phyloP scores from a whole-genome alignment of 257 asterid species.

The Craterostigma plantagineum region DNA sequence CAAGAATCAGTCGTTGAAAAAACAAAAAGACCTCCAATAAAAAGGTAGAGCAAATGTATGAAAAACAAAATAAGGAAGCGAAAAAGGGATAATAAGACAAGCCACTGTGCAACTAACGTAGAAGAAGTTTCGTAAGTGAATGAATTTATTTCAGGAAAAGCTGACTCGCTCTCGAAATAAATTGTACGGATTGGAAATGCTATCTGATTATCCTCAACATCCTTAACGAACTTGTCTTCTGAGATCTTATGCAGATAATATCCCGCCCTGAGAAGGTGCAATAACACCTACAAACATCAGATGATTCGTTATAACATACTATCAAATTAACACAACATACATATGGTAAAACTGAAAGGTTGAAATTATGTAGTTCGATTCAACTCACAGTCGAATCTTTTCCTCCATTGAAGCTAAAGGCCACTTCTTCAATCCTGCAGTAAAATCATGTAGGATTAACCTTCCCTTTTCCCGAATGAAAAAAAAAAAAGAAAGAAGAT shows the following conservation, averaged over 20 bases:
- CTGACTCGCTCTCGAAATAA: conserved; percentile 79
- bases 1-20: too few relatives aligned
- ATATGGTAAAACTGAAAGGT: neutral
- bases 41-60: too few relatives aligned
- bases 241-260: conserved; percentile 44
- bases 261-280: conserved; percentile 89
- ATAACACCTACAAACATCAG: conserved; percentile 40
- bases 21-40: too few relatives aligned
- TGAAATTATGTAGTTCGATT: conserved; percentile 7
- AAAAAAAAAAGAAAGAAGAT: too few relatives aligned
- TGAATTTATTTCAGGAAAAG: conserved; percentile 83
- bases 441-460: too few relatives aligned
- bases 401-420: conserved; percentile 93
- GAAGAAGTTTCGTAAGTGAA: conserved; percentile 69
- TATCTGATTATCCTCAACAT: conserved; percentile 20
- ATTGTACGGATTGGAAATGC: conserved; percentile 57
- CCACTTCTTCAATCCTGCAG: conserved; percentile 70
- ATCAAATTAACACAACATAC: too few relatives aligned
- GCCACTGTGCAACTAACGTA: conserved; percentile 20
- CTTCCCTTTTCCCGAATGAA: too few relatives aligned
- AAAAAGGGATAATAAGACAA: too few relatives aligned
- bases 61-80: too few relatives aligned
- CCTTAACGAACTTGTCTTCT: conserved; percentile 14
- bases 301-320: too few relatives aligned
- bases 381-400: conserved; percentile 86